Conservation (phyloP, 495 filamentous ascomycete species). For the Lentithecium fluviatile region DNA sequence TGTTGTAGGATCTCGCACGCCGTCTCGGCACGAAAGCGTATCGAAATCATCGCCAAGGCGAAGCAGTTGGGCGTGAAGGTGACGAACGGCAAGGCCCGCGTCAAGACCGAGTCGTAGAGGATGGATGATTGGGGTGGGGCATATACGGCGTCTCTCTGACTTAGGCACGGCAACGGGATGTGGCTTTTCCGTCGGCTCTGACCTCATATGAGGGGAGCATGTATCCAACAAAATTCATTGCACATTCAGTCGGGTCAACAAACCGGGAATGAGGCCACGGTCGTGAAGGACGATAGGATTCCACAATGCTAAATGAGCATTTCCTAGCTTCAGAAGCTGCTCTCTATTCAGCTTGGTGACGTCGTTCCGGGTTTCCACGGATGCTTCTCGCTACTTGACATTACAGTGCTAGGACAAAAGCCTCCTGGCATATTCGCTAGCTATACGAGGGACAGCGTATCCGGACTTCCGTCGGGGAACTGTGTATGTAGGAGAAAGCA, state of each 20-base stretch:
- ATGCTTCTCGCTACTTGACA: too few species aligned
- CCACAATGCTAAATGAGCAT: neutral
- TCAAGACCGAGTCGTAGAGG: conserved; percentile 90
- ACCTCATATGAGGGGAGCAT: conserved; percentile 18
- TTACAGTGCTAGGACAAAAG: too few species aligned
- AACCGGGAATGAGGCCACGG: too few species aligned
- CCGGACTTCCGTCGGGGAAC: too few species aligned
- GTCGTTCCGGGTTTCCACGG: too few species aligned
- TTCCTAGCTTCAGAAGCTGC: too few species aligned
- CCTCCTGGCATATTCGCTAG: too few species aligned
- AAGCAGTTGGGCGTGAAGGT: conserved; percentile 99
- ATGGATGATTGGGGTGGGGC: conserved; percentile 7
- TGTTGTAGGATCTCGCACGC: conserved; percentile 80
- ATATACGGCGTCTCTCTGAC: conserved; percentile 25
- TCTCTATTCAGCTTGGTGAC: too few species aligned
- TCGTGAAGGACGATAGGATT: neutral
- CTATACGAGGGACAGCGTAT: too few species aligned
- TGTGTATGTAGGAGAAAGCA: too few species aligned
- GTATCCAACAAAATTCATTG: conserved; percentile 24
- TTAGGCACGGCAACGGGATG: conserved; percentile 26
- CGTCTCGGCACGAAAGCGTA: conserved; percentile 96
- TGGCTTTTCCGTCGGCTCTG: neutral
- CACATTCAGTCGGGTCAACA: neutral
- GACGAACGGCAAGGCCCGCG: conserved; percentile 97
- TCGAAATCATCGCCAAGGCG: conserved; percentile 92